Base-by-base conservation (phyloP, 495 filamentous ascomycete species). In the Lindgomyces ingoldianus region DNA sequence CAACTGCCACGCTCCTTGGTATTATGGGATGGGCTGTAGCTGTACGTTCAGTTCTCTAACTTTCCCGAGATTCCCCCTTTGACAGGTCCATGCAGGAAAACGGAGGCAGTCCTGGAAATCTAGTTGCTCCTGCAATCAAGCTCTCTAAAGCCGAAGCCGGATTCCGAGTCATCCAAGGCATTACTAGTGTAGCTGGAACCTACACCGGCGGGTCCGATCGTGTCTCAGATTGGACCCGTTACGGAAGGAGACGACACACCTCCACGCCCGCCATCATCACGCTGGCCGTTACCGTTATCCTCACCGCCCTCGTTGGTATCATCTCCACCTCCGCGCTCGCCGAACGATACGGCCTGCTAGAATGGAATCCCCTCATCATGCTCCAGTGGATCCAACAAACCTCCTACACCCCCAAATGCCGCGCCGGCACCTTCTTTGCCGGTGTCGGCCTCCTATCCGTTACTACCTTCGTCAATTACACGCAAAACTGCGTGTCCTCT, bases 351-450 rank as follows among this genome's bases (percentile, higher is more conserved):
- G 77, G 70, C n/a, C 64, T 69, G 41, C 51, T 75, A 10, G 66
- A 76, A 57, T 80, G 79, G 78, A 76, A 75, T 49, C 73, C 79
- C 8, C 70, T 63, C 60, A 75, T 70, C 26, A 74, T 75, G 57
- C 75, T 70, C 41, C 67, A 46, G 57, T 72, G 72, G 47, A 67
- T 76, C 64, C 74, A 64, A 9, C 70, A 62, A 50, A 59, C 62
- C 50, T 73, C 64, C 71, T 74, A 64, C 10, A 59, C 73, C 9
- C 62, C 68, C 11, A 58, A 58, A 4, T 74, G 71, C 10, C 64
- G 79, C 12, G 77, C 77, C 4, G 79, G 75, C 2, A 73, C 74
- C 19, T 81, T 81, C 73, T 79, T 80, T 67, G 77, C 75, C 46
- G 79, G 77, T 16, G 67, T 74, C 33, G 77, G 74, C 45, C 67